These are phyloP conservation scores for Oryza glaberrima DNA, from an alignment of 176 grass and related monocot genomes.

Conservation along the genomic window DNA sequence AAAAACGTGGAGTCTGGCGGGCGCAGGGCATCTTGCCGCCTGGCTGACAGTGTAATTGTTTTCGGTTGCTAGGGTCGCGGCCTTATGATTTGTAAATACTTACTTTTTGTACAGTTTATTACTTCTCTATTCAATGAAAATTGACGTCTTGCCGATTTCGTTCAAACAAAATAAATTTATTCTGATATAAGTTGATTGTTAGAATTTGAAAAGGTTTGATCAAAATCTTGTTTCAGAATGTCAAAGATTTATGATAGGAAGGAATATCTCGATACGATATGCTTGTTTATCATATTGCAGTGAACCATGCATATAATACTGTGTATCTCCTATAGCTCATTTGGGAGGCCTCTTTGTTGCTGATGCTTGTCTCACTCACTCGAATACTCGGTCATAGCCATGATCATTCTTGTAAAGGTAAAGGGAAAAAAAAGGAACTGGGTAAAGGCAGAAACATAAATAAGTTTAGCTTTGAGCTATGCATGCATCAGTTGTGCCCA, in stretches of 20 bases:
- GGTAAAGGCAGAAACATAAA: slow-evolving; percentile 22
- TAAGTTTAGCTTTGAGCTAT: slow-evolving; percentile 9
- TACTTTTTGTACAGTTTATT: no score
- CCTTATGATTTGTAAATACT: no score
- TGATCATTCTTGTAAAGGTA: slow-evolving; percentile 15
- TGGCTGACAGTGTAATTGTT: no score
- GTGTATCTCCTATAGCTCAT: neutral
- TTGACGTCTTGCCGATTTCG: no score
- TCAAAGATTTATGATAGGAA: no score
- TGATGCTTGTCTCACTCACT: slow-evolving; percentile 38
- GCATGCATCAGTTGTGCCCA: slow-evolving; percentile 10
- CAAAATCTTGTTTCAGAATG: no score
- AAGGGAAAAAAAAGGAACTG: neutral
- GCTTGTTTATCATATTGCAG: neutral
- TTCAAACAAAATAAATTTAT: no score
- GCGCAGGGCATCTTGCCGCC: fast-evolving
- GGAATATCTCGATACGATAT: neutral
- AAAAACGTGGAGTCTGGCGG: no score
- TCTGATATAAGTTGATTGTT: no score
- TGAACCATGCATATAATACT: neutral
- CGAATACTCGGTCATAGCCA: neutral
- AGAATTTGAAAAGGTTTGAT: no score
- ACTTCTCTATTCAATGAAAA: no score
- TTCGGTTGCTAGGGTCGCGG: no score
- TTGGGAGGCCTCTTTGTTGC: slow-evolving; percentile 27